Percentiles rank a stretch among this genome's conserved stretches.
Evolutionary conservation across 371 early-diverging fungal genomes (phyloP).

Genomic region (Sanchytrium tribonematis): DNA sequence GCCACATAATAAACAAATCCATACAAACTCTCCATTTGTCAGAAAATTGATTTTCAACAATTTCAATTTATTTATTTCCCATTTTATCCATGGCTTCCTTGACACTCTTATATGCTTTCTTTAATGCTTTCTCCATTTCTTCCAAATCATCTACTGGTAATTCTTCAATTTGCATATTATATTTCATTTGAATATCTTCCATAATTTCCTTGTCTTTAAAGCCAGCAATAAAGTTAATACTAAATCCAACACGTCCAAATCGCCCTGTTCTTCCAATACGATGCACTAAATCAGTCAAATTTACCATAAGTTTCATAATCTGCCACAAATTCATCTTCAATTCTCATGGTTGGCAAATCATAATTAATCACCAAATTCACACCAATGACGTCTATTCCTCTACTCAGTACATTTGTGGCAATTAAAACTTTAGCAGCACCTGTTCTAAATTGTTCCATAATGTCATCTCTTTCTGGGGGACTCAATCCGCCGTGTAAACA

Average conservation of each 20-base stretch:
- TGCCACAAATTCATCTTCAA: no score
- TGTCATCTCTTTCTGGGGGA: conserved; percentile 50
- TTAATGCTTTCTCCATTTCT: no score
- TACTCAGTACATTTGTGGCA: conserved; percentile 80
- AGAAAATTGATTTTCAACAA: no score
- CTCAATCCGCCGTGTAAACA: conserved; percentile 65
- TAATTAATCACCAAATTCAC: conserved; percentile 93
- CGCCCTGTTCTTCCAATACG: conserved; percentile 96
- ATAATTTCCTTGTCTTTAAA: conserved; percentile 31
- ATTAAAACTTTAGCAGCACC: conserved; percentile 78
- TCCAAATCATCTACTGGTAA: conserved; percentile 4
- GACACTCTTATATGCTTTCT: no score
- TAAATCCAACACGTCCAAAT: conserved; percentile 84
- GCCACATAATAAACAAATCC: no score
- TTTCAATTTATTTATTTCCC: no score
- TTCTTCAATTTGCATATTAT: conserved; percentile 29
- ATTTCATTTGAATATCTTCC: conserved; percentile 40
- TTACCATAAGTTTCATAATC: neutral
- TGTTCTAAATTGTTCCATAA: conserved; percentile 72
- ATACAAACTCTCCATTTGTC: no score
- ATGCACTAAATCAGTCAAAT: conserved; percentile 19
- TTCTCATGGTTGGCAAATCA: conserved; percentile 45
- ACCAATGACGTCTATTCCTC: conserved; percentile 88
- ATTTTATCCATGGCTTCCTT: no score
- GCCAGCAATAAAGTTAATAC: conserved; percentile 81